These are phyloP conservation scores for Tetrapyrgos nigripes DNA, from an alignment of 1,284 basidiomycete species.

Conservation along the genomic window DNA sequence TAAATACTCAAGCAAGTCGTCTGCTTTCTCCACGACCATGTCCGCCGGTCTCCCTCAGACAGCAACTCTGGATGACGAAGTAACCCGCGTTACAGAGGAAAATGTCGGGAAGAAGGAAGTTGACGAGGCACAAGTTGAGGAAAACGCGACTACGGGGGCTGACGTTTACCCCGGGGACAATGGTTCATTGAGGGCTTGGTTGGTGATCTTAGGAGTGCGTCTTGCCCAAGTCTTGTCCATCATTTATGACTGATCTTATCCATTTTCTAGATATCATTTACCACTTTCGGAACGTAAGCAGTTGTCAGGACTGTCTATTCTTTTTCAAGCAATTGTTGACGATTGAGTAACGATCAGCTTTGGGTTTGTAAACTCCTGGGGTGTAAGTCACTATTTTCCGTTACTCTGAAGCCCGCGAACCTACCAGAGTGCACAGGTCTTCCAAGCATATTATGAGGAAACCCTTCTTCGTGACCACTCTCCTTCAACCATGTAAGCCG, in stretches of 20 bases:
- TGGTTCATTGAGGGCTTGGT: conserved; percentile 60
- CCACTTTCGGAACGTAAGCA: conserved; percentile 15
- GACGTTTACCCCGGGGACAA: conserved; percentile 50
- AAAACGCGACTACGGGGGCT: not conserved
- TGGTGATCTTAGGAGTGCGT: conserved; percentile 54
- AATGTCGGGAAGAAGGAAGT: not conserved
- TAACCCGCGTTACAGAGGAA: not conserved
- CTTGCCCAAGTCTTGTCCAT: conserved; percentile 4
- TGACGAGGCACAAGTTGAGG: not conserved
- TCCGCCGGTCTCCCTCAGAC: not conserved
- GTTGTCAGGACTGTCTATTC: not conserved
- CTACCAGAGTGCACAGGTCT: conserved; percentile 18
- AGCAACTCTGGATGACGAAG: not conserved
- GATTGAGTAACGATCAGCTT: conserved; percentile 10
- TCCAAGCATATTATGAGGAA: conserved; percentile 41
- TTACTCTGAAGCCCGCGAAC: not conserved
- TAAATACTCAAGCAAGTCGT: no score
- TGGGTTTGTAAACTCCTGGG: conserved; percentile 23
- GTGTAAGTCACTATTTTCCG: conserved; percentile 5
- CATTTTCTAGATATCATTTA: conserved; percentile 6
- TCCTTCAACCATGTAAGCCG: conserved; percentile 48
- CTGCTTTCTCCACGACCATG: conserved; percentile 1
- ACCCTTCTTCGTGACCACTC: conserved; percentile 30
- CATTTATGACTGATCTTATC: not conserved
- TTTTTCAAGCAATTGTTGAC: not conserved